A percentile compares a stretch with the other conserved stretches of the same genome.
Conservation (phyloP, 1,284 basidiomycete species). For the Microbotryum saponariae region DNA sequence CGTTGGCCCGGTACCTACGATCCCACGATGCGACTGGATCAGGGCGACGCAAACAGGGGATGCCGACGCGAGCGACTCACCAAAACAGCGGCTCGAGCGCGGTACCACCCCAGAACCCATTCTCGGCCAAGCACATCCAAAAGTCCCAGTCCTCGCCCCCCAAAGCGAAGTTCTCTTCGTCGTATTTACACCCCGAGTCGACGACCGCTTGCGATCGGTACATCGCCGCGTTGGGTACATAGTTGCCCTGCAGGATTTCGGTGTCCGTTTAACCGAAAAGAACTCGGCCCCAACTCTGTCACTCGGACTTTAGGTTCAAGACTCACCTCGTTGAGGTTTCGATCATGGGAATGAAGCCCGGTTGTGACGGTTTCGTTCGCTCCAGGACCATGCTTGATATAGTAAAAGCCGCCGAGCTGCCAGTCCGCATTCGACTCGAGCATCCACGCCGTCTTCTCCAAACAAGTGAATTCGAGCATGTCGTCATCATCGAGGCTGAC, state of each 20-base stretch:
- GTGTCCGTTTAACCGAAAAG: background rate
- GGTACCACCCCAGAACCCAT: constrained; percentile 30
- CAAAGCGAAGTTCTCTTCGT: constrained; percentile 19
- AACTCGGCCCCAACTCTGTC: background rate
- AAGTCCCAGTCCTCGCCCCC: constrained; percentile 35
- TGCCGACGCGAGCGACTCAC: constrained; percentile 1
- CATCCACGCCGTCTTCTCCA: constrained; percentile 34
- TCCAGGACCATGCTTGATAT: constrained; percentile 28
- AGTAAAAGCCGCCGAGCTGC: constrained; percentile 28
- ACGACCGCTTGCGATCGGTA: constrained; percentile 12
- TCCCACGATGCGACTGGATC: background rate
- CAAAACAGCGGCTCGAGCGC: constrained; percentile 29
- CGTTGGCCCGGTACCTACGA: constrained; percentile 31
- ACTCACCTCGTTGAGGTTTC: constrained; percentile 15
- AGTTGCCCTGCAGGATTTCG: constrained; percentile 17
- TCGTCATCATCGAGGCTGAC: constrained; percentile 32
- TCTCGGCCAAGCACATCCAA: constrained; percentile 32
- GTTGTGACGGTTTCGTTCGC: constrained; percentile 30
- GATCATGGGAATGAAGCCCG: constrained; percentile 22
- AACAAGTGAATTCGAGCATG: constrained; percentile 30
- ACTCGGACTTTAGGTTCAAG: background rate
- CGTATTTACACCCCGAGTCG: constrained; percentile 21
- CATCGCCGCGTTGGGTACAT: constrained; percentile 30
- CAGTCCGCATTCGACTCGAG: constrained; percentile 28
- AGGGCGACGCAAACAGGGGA: background rate